Evolutionary conservation across 306 rosid genomes (phyloP).

Genomic region (Leucaena leucocephala): DNA sequence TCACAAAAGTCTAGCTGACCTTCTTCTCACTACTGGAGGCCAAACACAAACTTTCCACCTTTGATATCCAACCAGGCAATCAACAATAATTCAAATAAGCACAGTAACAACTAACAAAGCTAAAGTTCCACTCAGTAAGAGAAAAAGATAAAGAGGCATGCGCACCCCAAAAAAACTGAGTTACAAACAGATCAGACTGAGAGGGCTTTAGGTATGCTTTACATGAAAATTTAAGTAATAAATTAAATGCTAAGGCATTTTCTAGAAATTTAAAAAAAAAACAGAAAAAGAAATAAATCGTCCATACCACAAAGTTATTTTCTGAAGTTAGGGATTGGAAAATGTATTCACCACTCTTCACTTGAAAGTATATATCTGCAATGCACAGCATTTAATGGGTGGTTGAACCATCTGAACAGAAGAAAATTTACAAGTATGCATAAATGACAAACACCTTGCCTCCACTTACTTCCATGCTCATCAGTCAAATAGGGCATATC

Average conservation of each 20-base stretch:
- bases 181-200: neutral
- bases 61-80: neutral
- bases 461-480: conserved; percentile 90
- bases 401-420: conserved; percentile 34
- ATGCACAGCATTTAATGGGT: conserved; percentile 41
- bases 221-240: neutral
- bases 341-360: conserved; percentile 72
- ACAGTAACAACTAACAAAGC: neutral
- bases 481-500: conserved; percentile 93
- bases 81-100: neutral
- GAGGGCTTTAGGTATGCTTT: neutral
- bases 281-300: neutral
- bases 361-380: conserved; percentile 90
- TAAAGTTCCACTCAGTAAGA: neutral
- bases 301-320: conserved; percentile 84
- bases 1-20: neutral
- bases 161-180: too few species aligned
- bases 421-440: conserved; percentile 17
- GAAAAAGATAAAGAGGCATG: neutral
- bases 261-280: too few species aligned
- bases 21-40: too few species aligned
- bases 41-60: neutral
- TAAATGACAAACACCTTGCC: conserved; percentile 37
- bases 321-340: conserved; percentile 76
- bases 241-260: conserved; percentile 1